phyloP scores from a whole-genome alignment of 192 early-diverging fungal species.

The Backusella parvicylindrica region DNA sequence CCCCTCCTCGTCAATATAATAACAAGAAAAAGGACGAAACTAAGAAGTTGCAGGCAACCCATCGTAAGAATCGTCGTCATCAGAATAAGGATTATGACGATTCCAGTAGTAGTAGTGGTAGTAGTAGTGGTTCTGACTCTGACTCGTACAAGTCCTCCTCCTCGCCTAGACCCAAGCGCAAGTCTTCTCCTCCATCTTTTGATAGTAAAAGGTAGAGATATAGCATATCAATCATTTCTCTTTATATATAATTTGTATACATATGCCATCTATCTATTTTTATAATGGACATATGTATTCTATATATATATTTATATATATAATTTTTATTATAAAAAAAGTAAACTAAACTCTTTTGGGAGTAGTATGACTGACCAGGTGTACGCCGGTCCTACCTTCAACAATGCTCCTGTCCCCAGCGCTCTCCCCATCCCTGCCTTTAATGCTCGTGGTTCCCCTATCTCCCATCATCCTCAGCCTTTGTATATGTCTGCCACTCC shows the following conservation, averaged over 20 bases:
- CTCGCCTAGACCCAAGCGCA: not conserved
- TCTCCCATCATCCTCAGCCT: constrained; percentile 15
- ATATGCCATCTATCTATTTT: constrained; percentile 24
- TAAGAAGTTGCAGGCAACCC: constrained; percentile 8
- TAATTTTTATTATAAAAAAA: not conserved
- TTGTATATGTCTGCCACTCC: constrained; percentile 1
- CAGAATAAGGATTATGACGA: not conserved
- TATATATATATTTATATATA: not conserved
- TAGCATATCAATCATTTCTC: not conserved
- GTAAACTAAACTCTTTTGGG: not conserved
- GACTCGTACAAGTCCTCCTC: not conserved
- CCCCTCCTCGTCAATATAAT: not conserved
- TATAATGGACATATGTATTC: not conserved
- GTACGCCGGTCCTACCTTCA: constrained; percentile 57
- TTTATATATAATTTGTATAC: too few species aligned
- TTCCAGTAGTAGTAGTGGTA: not conserved
- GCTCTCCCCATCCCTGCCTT: constrained; percentile 53
- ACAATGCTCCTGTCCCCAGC: constrained; percentile 55
- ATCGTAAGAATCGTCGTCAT: not conserved
- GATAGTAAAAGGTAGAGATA: constrained; percentile 6
- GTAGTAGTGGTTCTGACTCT: not conserved
- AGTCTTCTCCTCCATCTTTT: constrained; percentile 3
- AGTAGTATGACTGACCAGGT: constrained; percentile 21
- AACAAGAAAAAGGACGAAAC: constrained; percentile 2
- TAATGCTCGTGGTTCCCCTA: constrained; percentile 27